These are phyloP conservation scores for Przewalskia tangutica DNA, from an alignment of 257 asterid genomes.

Conservation along the genomic window DNA sequence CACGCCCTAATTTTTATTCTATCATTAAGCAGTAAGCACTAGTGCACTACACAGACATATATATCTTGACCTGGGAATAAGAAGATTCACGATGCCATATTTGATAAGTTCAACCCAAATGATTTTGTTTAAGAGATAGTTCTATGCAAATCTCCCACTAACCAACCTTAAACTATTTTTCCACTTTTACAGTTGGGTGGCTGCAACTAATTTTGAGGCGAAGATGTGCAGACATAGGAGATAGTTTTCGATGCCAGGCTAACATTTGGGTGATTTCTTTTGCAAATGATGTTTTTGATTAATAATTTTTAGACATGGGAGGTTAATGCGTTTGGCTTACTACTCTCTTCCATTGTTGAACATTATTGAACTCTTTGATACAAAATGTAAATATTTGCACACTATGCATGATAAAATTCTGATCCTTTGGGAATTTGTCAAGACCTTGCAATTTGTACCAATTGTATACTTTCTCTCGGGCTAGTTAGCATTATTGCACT, in stretches of 20 bases:
- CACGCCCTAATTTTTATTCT: too few relatives aligned
- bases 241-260: not conserved
- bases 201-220: not conserved
- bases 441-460: not conserved
- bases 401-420: not conserved
- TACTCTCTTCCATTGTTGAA: not conserved
- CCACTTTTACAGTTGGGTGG: not conserved
- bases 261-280: not conserved
- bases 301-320: not conserved
- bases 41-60: not conserved
- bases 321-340: not conserved
- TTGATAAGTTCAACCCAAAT: not conserved
- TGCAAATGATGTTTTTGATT: not conserved
- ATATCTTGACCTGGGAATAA: not conserved
- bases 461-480: not conserved
- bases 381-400: not conserved
- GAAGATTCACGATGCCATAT: too few relatives aligned
- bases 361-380: not conserved
- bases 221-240: not conserved
- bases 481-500: not conserved
- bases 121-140: not conserved
- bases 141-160: not conserved
- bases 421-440: not conserved
- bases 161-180: not conserved
- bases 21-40: too few relatives aligned